Percentiles rank a stretch among this genome's conserved stretches.
phyloP scores from a whole-genome alignment of 1,284 basidiomycete species.

The Microbotryomycetes sp. region DNA sequence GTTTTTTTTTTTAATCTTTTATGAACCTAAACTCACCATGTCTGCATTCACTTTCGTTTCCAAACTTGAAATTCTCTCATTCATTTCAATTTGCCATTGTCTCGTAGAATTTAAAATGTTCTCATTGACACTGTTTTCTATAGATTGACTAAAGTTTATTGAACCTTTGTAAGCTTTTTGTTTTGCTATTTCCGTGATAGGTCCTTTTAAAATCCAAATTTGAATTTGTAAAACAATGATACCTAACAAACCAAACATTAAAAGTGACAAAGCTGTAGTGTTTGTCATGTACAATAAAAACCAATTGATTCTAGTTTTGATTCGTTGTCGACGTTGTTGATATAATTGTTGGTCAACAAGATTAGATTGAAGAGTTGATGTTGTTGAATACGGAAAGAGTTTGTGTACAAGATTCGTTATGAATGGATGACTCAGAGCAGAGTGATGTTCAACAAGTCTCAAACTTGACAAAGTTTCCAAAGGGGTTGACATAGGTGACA shows the following conservation, averaged over 20 bases:
- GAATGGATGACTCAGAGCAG: background rate
- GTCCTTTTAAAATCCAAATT: constrained; percentile 50
- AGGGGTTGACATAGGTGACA: background rate
- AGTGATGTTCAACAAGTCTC: background rate
- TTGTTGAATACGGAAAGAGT: background rate
- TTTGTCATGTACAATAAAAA: constrained; percentile 84
- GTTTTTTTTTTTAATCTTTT: too few relatives aligned
- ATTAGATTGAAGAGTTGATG: too few relatives aligned
- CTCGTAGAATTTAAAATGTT: constrained; percentile 72
- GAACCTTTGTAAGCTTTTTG: constrained; percentile 23
- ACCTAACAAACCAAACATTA: constrained; percentile 83
- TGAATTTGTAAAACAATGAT: constrained; percentile 83
- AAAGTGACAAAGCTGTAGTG: constrained; percentile 76
- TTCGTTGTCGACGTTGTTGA: constrained; percentile 49
- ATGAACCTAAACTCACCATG: constrained; percentile 49
- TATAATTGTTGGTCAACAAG: too few relatives aligned
- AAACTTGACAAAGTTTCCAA: background rate
- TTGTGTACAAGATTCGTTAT: background rate
- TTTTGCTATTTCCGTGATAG: constrained; percentile 24
- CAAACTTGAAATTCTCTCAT: constrained; percentile 59
- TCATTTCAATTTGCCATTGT: constrained; percentile 68
- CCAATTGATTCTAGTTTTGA: constrained; percentile 62
- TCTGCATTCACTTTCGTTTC: constrained; percentile 75
- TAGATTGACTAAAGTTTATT: constrained; percentile 60
- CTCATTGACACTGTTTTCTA: constrained; percentile 68